A percentile compares a stretch with the other conserved stretches of the same genome.
Evolutionary conservation across 2,329 filamentous ascomycete genomes (phyloP).

Genomic region (Fusarium luffae): DNA sequence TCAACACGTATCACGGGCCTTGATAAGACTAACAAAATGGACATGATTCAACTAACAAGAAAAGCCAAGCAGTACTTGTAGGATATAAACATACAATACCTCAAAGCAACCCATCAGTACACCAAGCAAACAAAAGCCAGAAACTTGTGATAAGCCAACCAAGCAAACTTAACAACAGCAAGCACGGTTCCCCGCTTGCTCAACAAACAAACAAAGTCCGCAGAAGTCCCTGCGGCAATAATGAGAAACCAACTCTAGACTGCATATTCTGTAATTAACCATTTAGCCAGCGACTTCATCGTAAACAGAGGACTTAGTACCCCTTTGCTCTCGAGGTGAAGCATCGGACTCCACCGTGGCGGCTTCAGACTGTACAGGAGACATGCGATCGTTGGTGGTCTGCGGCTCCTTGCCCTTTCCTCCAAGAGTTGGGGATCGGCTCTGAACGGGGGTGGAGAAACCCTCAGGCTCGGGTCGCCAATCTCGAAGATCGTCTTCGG

Average conservation of each 20-base stretch:
- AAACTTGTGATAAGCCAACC: slow-evolving; percentile 1
- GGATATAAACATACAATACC: slow-evolving; percentile 30
- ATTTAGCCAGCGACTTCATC: slow-evolving; percentile 33
- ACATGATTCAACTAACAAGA: slow-evolving; percentile 24
- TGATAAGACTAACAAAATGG: not conserved
- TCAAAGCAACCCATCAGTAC: slow-evolving; percentile 7
- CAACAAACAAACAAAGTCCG: not conserved
- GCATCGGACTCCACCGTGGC: slow-evolving; percentile 20
- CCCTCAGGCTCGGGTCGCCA: slow-evolving; percentile 68
- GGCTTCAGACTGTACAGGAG: slow-evolving; percentile 28
- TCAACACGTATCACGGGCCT: not conserved
- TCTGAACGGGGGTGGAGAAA: slow-evolving; percentile 41
- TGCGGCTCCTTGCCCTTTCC: slow-evolving; percentile 45
- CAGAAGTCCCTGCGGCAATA: not conserved
- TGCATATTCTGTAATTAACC: not conserved
- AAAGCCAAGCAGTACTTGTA: slow-evolving; percentile 12
- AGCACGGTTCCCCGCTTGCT: slow-evolving; percentile 4
- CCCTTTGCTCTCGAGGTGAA: slow-evolving; percentile 14
- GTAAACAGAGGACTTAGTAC: slow-evolving; percentile 30
- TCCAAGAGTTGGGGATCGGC: slow-evolving; percentile 39
- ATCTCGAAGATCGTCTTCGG: slow-evolving; percentile 84
- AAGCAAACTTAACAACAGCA: slow-evolving; percentile 6
- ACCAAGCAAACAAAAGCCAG: slow-evolving; percentile 9
- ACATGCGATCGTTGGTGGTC: slow-evolving; percentile 17
- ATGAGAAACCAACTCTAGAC: not conserved